Evolutionary conservation across 2,329 filamentous ascomycete species (phyloP).

Genomic region (Clonostachys rosea): DNA sequence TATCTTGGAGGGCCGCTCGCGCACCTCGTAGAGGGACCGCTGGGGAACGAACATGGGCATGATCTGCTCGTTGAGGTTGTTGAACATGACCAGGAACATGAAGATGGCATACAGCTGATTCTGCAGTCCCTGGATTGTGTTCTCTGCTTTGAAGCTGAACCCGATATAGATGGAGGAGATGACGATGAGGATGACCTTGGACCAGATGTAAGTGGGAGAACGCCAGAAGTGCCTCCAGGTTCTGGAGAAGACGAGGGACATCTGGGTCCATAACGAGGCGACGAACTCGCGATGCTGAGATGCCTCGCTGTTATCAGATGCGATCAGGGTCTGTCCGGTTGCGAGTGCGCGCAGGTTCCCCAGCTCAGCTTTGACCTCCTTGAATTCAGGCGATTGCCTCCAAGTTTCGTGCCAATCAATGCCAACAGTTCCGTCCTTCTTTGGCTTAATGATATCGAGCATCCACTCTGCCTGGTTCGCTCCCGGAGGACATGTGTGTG

Average conservation of each 20-base stretch:
- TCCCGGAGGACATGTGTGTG: conserved; percentile 44
- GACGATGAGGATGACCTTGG: conserved; percentile 54
- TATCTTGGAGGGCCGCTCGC: conserved; percentile 76
- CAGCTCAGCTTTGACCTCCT: conserved; percentile 44
- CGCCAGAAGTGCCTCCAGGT: conserved; percentile 84
- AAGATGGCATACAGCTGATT: conserved; percentile 86
- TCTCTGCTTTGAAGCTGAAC: conserved; percentile 53
- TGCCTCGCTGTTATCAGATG: conserved; percentile 28
- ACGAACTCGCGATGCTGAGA: conserved; percentile 65
- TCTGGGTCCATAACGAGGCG: conserved; percentile 52
- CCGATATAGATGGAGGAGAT: conserved; percentile 60
- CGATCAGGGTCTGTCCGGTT: neutral
- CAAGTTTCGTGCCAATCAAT: conserved; percentile 54
- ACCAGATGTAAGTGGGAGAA: conserved; percentile 76
- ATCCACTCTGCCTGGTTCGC: conserved; percentile 68
- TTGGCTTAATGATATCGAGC: conserved; percentile 34
- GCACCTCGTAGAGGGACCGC: conserved; percentile 76
- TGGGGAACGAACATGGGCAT: conserved; percentile 86
- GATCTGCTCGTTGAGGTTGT: conserved; percentile 70
- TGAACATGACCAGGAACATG: conserved; percentile 77
- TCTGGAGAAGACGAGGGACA: conserved; percentile 58
- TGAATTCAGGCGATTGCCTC: conserved; percentile 45
- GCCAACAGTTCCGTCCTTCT: conserved; percentile 26
- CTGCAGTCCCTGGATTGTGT: conserved; percentile 68
- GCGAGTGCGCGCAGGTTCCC: conserved; percentile 41